phyloP scores from a whole-genome alignment of 768 basidiomycete genomes.

The Boletus tomentosulus region DNA sequence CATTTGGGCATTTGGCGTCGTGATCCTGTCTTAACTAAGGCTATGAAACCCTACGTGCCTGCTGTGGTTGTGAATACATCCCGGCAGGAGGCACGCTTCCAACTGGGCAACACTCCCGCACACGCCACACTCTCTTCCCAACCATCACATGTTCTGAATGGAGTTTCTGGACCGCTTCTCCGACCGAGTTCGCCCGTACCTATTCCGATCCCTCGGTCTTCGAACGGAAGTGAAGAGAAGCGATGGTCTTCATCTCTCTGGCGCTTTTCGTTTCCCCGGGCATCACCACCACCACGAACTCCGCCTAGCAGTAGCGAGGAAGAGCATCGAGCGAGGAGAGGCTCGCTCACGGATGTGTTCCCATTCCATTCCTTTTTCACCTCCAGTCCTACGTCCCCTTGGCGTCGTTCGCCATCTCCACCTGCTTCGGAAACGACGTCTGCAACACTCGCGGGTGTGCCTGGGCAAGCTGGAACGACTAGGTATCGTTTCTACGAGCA shows the following conservation, averaged over 20 bases:
- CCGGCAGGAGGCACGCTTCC: constrained; percentile 19
- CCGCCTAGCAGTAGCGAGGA: constrained; percentile 20
- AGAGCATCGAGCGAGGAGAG: constrained; percentile 25
- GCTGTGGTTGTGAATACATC: constrained; percentile 27
- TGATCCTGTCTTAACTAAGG: constrained; percentile 22
- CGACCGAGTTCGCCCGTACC: constrained; percentile 28
- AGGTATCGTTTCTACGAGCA: constrained; percentile 29
- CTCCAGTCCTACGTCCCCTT: constrained; percentile 29
- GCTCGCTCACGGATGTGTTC: constrained; percentile 40
- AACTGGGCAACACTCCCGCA: constrained; percentile 5
- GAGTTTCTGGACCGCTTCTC: constrained; percentile 15
- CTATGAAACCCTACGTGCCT: constrained; percentile 24
- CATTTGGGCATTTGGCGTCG: constrained; percentile 33
- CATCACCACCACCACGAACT: constrained; percentile 26
- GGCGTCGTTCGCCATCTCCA: constrained; percentile 40
- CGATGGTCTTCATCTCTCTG: constrained; percentile 34
- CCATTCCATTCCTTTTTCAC: constrained; percentile 39
- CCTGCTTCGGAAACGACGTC: constrained; percentile 30
- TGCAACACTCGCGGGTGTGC: constrained; percentile 29
- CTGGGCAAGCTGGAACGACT: constrained; percentile 12
- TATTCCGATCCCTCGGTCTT: constrained; percentile 26
- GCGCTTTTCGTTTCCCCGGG: constrained; percentile 34
- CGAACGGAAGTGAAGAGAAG: constrained; percentile 30
- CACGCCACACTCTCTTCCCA: constrained; percentile 12
- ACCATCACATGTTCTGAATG: constrained; percentile 7